These are phyloP conservation scores for Kappamyces sp. DNA, from an alignment of 192 early-diverging fungal genomes.

Conservation along the genomic window DNA sequence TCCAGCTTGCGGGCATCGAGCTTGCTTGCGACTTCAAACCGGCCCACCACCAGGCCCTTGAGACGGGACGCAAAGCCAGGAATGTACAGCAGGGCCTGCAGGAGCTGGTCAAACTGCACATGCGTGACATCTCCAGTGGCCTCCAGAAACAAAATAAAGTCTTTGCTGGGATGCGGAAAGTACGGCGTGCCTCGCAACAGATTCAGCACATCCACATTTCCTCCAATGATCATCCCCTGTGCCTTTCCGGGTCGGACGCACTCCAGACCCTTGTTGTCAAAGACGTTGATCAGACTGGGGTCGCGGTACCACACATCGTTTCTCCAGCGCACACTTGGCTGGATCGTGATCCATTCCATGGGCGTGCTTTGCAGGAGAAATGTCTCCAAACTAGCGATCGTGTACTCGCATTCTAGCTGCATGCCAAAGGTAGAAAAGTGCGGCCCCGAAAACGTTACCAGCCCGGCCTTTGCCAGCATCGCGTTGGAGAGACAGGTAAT, in stretches of 20 bases:
- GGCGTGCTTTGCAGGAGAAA: too few species aligned
- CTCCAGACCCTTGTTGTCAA: background rate
- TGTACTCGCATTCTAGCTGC: too few species aligned
- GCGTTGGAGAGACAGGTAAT: too few species aligned
- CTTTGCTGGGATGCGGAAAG: background rate
- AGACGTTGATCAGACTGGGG: background rate
- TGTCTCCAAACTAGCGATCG: too few species aligned
- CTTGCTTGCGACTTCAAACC: too few species aligned
- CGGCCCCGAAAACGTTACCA: too few species aligned
- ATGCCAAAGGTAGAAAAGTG: too few species aligned
- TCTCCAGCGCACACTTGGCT: background rate
- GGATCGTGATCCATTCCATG: background rate
- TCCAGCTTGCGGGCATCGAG: too few species aligned
- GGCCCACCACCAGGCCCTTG: too few species aligned
- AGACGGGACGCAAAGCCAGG: too few species aligned
- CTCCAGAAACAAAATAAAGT: background rate
- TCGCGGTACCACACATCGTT: background rate
- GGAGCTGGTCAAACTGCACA: slow-evolving; percentile 3
- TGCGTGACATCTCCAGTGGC: background rate
- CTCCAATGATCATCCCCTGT: background rate
- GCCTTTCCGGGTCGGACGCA: background rate
- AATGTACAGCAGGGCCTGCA: slow-evolving; percentile 8
- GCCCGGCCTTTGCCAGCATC: too few species aligned
- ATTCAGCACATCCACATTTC: background rate
- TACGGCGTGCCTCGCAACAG: background rate